A percentile compares a stretch with the other conserved stretches of the same genome.
Evolutionary conservation across 164 flowering plant species (phyloP).

Genomic region (Aristolochia contorta): DNA sequence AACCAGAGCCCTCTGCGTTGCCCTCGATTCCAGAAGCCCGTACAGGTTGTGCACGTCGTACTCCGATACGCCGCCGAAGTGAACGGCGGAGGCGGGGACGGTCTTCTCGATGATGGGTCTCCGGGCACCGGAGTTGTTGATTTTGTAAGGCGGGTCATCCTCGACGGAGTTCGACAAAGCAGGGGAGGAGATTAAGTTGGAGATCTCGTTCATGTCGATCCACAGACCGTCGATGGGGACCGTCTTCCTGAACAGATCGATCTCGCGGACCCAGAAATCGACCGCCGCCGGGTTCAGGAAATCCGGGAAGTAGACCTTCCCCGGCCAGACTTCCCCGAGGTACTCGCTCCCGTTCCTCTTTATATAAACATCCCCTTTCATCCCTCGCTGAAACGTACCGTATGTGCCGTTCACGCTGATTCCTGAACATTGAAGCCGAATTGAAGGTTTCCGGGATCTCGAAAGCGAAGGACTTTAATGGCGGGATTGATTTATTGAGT

Average conservation of each 20-base stretch:
- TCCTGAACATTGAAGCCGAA: too few relatives aligned
- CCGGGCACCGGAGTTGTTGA: conserved; percentile 33
- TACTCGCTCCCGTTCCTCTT: conserved; percentile 50
- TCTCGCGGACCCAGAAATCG: conserved; percentile 51
- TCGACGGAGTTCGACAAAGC: conserved; percentile 32
- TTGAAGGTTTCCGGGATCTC: too few relatives aligned
- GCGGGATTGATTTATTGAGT: too few relatives aligned
- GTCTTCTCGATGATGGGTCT: conserved; percentile 41
- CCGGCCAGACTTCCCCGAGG: conserved; percentile 76
- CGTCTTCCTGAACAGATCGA: conserved; percentile 35
- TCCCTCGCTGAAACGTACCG: conserved; percentile 47
- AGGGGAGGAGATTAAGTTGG: conserved; percentile 49
- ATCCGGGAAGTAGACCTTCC: conserved; percentile 64
- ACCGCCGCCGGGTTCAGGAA: conserved; percentile 39
- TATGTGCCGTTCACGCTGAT: conserved; percentile 52
- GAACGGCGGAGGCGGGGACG: conserved; percentile 46
- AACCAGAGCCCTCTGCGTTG: conserved; percentile 44
- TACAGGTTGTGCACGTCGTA: conserved; percentile 60
- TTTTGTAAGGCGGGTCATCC: conserved; percentile 74
- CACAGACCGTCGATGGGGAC: conserved; percentile 72
- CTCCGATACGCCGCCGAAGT: conserved; percentile 44
- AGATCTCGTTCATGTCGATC: conserved; percentile 88
- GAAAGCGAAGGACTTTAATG: too few relatives aligned
- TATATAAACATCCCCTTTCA: conserved; percentile 51
- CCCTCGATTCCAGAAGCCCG: conserved; percentile 47